Evolutionary conservation across 2,329 filamentous ascomycete genomes (phyloP).

Genomic region (Cordyceps javanica): DNA sequence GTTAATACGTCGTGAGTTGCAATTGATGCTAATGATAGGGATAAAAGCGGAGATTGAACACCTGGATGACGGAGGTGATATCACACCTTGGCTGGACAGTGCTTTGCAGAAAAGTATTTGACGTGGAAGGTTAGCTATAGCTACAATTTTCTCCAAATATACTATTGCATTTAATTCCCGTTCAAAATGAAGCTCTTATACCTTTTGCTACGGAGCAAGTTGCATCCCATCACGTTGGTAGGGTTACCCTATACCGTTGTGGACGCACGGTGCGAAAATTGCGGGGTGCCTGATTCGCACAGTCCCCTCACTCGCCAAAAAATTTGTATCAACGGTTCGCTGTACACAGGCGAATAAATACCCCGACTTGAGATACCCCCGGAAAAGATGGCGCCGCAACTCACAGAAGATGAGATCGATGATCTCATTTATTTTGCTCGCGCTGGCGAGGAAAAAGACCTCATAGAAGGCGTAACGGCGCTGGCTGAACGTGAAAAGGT

Average conservation of each 20-base stretch:
- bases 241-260: slow-evolving; percentile 20
- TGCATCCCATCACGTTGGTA: background rate
- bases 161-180: background rate
- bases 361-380: background rate
- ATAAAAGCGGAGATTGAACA: slow-evolving; percentile 74
- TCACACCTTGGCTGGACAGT: slow-evolving; percentile 44
- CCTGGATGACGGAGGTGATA: slow-evolving; percentile 49
- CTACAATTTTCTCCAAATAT: background rate
- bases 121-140: background rate
- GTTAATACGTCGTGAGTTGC: slow-evolving; percentile 51
- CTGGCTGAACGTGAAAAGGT: slow-evolving; percentile 57
- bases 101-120: slow-evolving; percentile 26
- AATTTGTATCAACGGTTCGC: slow-evolving; percentile 19
- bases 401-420: slow-evolving; percentile 77
- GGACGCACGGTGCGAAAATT: slow-evolving; percentile 28
- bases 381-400: slow-evolving; percentile 42
- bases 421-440: slow-evolving; percentile 87
- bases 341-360: background rate
- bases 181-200: too few species aligned
- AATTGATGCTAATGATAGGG: slow-evolving; percentile 67
- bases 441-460: slow-evolving; percentile 65
- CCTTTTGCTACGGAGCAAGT: background rate
- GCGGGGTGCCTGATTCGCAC: slow-evolving; percentile 28
- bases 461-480: slow-evolving; percentile 52
- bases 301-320: slow-evolving; percentile 33